Evolutionary conservation across 2,329 filamentous ascomycete species (phyloP), one percentile per base, ranked within the genome.

Genomic region (Beauveria caledonica): DNA sequence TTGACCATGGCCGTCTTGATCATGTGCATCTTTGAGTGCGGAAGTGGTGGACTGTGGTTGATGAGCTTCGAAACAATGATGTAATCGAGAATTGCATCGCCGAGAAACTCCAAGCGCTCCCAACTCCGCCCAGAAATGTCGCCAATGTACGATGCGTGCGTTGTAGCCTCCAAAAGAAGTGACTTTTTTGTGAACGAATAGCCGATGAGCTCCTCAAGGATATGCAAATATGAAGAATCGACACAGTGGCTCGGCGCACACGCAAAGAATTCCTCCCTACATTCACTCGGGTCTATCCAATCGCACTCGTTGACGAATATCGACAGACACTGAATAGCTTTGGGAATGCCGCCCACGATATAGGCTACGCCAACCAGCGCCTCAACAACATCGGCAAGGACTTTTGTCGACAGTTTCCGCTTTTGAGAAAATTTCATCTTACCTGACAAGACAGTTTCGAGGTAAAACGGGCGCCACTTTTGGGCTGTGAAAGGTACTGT

Each of bases 301-400:
- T 77, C 62, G 1, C 81, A 69, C 54, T 87, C 80, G 0, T 81
- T 80, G 1, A 95, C 70, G 64, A 97, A 87, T 1, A 86, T 69
- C 3, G 79, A 77, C 13, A 94, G 79, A 70, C 87, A 92, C 2
- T 73, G 66, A 17, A 87, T 72, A 0, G 87, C 88, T 64, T 84
- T 86, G 0, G 75, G 52, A 15, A 89, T 74, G 0, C 88, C 88
- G 1, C 89, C 88, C 57, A 89, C 82, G 1, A 88, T 63, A 66
- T 83, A 92, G 0, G 88, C 82, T 1, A 86, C 89, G 1, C 91
- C 93, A 21, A 97, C 87, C 0, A 97, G 77, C 0, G 92, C 84
- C 64, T 97, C 93, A 0, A 96, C 81, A 0, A 97, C 86, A 67
- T 97, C 93, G 3, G 93, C 93, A 8, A 97, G 80, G 0, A 84